phyloP scores from a whole-genome alignment of 2,329 filamentous ascomycete species.

The Colletotrichum tabaci region DNA sequence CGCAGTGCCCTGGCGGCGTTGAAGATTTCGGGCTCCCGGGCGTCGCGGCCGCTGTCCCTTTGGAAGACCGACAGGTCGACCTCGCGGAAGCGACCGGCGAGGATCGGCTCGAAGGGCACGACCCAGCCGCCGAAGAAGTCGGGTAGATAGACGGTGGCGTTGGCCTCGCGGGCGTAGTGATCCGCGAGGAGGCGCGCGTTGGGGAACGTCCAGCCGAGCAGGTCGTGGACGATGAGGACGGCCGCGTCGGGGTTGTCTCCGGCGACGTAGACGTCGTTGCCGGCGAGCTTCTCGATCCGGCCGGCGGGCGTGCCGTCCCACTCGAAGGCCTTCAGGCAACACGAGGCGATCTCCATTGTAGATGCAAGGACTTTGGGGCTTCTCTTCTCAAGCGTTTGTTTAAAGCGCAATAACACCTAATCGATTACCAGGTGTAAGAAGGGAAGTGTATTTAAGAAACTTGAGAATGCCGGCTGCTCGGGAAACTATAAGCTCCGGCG shows the following conservation, averaged over 20 bases:
- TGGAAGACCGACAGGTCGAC: conserved; percentile 58
- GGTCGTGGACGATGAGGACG: conserved; percentile 55
- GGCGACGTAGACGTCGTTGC: conserved; percentile 54
- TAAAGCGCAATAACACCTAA: too few relatives aligned
- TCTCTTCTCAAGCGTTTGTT: too few relatives aligned
- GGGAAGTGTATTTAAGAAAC: too few relatives aligned
- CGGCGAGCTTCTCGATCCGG: conserved; percentile 50
- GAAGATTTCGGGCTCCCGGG: conserved; percentile 58
- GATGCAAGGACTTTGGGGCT: too few relatives aligned
- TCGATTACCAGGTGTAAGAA: too few relatives aligned
- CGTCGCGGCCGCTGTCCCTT: conserved; percentile 53
- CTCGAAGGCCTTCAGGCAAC: conserved; percentile 55
- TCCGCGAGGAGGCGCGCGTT: conserved; percentile 63
- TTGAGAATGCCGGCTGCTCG: too few relatives aligned
- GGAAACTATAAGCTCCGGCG: too few relatives aligned
- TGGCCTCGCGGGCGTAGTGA: conserved; percentile 60
- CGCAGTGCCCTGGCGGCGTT: conserved; percentile 54
- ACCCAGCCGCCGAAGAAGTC: conserved; percentile 55
- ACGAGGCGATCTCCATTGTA: conserved; percentile 41
- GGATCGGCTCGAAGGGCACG: conserved; percentile 49
- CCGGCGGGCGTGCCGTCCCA: conserved; percentile 59
- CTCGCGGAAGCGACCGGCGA: conserved; percentile 47
- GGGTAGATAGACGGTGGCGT: conserved; percentile 61
- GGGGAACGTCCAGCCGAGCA: conserved; percentile 60
- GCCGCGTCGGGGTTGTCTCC: conserved; percentile 53